Percentiles rank a stretch among this genome's conserved stretches.
Evolutionary conservation across 2,329 filamentous ascomycete species (phyloP).

Genomic region (Xylaria sp.): DNA sequence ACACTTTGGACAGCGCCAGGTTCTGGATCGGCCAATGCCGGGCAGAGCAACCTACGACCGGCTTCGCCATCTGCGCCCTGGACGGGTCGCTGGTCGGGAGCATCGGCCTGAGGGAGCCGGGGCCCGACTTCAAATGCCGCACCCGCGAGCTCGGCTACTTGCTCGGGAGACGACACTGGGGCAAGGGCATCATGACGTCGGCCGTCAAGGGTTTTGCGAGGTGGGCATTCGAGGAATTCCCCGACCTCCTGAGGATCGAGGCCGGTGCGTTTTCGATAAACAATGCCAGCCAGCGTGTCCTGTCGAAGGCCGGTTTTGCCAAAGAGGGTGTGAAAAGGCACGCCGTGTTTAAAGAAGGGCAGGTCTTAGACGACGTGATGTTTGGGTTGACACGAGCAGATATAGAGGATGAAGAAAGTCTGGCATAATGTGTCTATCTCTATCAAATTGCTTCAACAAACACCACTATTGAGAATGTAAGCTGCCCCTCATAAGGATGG

Average conservation of each 20-base stretch:
- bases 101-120: slow-evolving; percentile 42
- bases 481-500: too few species aligned
- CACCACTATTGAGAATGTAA: background rate
- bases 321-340: slow-evolving; percentile 48
- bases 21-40: slow-evolving; percentile 39
- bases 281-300: slow-evolving; percentile 44
- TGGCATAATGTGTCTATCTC: background rate
- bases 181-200: slow-evolving; percentile 48
- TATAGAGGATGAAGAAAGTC: slow-evolving; percentile 4
- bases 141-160: slow-evolving; percentile 56
- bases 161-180: slow-evolving; percentile 47
- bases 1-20: slow-evolving; percentile 44
- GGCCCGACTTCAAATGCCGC: slow-evolving; percentile 44
- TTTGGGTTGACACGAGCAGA: slow-evolving; percentile 46
- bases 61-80: slow-evolving; percentile 41
- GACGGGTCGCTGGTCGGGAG: slow-evolving; percentile 43
- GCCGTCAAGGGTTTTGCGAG: slow-evolving; percentile 42
- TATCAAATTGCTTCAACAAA: background rate
- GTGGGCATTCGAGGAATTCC: slow-evolving; percentile 50
- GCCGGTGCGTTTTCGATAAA: slow-evolving; percentile 44
- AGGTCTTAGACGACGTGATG: slow-evolving; percentile 41
- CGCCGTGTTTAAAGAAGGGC: slow-evolving; percentile 47
- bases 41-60: slow-evolving; percentile 26
- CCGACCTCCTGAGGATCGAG: slow-evolving; percentile 46
- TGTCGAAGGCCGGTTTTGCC: slow-evolving; percentile 47